A percentile compares a stretch with the other conserved stretches of the same genome.
phyloP scores from a whole-genome alignment of 2,329 filamentous ascomycete genomes.

The Paramyrothecium roridum region DNA sequence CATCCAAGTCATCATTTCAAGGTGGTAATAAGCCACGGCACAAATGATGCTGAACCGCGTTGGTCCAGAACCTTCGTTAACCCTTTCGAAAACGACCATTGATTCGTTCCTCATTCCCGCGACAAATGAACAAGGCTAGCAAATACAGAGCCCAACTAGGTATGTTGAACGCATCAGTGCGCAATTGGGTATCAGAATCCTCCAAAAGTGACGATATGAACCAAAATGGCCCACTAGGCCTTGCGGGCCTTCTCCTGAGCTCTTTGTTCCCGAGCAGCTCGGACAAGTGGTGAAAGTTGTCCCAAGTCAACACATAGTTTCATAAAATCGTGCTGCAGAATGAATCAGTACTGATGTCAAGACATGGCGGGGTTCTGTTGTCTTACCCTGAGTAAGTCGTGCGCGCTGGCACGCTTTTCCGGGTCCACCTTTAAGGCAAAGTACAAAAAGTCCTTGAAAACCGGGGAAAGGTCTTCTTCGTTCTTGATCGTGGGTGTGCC shows the following conservation, averaged over 20 bases:
- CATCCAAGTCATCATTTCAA: not conserved
- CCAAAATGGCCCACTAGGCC: slow-evolving; percentile 30
- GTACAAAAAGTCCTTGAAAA: slow-evolving; percentile 88
- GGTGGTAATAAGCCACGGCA: not conserved
- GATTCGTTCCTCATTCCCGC: not conserved
- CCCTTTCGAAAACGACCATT: not conserved
- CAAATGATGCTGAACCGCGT: not conserved
- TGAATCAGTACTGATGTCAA: slow-evolving; percentile 11
- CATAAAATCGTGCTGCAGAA: slow-evolving; percentile 73
- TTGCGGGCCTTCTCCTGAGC: slow-evolving; percentile 81
- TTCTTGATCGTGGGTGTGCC: slow-evolving; percentile 95
- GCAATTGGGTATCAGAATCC: not conserved
- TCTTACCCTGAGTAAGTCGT: slow-evolving; percentile 86
- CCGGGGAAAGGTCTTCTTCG: slow-evolving; percentile 72
- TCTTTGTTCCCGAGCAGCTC: slow-evolving; percentile 78
- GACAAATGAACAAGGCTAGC: not conserved
- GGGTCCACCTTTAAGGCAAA: slow-evolving; percentile 96
- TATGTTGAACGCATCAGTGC: not conserved
- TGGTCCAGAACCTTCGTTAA: not conserved
- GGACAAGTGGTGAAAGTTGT: slow-evolving; percentile 82
- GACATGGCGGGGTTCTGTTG: slow-evolving; percentile 6
- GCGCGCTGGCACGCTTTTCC: slow-evolving; percentile 91
- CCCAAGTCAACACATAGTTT: slow-evolving; percentile 68
- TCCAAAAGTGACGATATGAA: not conserved
- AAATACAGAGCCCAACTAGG: not conserved